Base-by-base conservation (phyloP, 768 basidiomycete genomes). In the Lentinus tigrinus region DNA sequence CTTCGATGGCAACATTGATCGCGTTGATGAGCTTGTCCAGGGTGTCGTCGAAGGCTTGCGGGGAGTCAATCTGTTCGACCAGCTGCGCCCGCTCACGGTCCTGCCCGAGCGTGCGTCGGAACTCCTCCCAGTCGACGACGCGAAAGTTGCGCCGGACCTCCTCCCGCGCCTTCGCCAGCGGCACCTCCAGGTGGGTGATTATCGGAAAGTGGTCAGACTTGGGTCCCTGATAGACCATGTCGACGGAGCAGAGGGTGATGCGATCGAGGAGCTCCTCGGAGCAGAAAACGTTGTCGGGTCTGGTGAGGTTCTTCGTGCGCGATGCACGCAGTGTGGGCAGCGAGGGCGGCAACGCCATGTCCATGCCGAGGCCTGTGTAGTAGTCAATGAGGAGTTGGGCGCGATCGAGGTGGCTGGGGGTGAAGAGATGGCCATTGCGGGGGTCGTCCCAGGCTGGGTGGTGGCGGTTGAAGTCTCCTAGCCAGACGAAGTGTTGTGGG, bases 201-300 rank as follows among this genome's bases (percentile, higher is more conserved):
- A 82, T 76, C 0, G 75, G 78, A 52, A 74, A 70, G 59, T 82
- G 78, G 64, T 82, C 77, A 3, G 78, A 53, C 0, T 64, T 47
- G 1, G 70, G 71, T 3, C 44, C 57, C 0, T 46, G 9, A 0
- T 55, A n/a, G n/a, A n/a, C 56, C 2, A 61, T 64, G 3, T 52
- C 38, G 0, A 67, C 67, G 7, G 68, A 42, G 63, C 78, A 81
- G 3, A 40, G 3, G 13, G 70, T 55, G 1, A 77, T 37, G 0
- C 24, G 11, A 2, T 71, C 62, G 0, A 54, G 27, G 0, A 73
- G 44, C 0, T 52, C 36, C 0, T 46, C 39, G 4, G 73, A 61
- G 27, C 63, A 58, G 58, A 76, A 82, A 0, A 82, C 74, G 50
- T 83, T 82, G 65, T 82, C 78, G 2, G 73, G 70, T 11, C 74